Evolutionary conservation across 345 rosid species (phyloP).

Genomic region (Hibiscus syriacus): DNA sequence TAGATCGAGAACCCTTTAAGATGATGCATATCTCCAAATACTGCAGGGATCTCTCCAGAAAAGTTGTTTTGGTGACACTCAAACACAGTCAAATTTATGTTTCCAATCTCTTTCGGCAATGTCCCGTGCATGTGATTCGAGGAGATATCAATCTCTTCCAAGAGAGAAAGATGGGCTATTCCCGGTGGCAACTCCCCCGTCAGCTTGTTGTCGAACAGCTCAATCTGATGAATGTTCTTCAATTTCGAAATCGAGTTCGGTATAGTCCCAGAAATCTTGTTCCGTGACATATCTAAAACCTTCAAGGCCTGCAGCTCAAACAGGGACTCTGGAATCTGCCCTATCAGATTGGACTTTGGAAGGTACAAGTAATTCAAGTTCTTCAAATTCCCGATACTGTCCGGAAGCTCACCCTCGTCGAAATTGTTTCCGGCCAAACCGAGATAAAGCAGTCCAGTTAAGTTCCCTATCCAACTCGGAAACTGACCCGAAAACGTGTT

Average conservation of each 20-base stretch:
- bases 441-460: constrained; percentile 37
- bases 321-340: constrained; percentile 57
- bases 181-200: constrained; percentile 57
- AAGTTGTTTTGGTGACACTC: constrained; percentile 46
- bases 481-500: no score
- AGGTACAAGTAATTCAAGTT: constrained; percentile 51
- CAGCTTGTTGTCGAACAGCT: constrained; percentile 44
- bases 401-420: constrained; percentile 47
- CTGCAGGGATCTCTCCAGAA: constrained; percentile 64
- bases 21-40: constrained; percentile 53
- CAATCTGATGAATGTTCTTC: constrained; percentile 49
- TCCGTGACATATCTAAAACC: constrained; percentile 49
- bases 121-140: constrained; percentile 38
- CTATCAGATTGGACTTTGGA: constrained; percentile 31
- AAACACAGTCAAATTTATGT: constrained; percentile 45
- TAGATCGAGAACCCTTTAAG: constrained; percentile 57
- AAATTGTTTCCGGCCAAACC: constrained; percentile 44
- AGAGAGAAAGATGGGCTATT: constrained; percentile 40
- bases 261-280: constrained; percentile 46
- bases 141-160: constrained; percentile 65
- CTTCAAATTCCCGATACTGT: constrained; percentile 52
- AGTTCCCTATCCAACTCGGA: no score
- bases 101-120: constrained; percentile 50
- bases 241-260: constrained; percentile 50
- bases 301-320: constrained; percentile 33